Evolutionary conservation across 1,139 yeast species (phyloP), one percentile per base, ranked within the genome.

Genomic region (Entelexis paramagnoliae): DNA sequence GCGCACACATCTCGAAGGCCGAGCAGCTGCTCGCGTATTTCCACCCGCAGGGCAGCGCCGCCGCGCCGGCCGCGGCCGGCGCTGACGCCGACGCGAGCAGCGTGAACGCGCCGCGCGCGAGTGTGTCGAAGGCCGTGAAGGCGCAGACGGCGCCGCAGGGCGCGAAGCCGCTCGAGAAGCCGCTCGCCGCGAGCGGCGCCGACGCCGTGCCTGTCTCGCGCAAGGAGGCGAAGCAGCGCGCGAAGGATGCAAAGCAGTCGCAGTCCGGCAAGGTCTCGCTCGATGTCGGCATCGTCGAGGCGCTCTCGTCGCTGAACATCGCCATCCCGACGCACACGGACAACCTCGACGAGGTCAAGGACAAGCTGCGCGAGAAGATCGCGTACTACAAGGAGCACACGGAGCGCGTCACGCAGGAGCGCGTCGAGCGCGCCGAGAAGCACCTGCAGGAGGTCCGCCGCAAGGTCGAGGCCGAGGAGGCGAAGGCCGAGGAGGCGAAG

Each of bases 291-390:
- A 76, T 87, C 59, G 81, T 91, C 64, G 81, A 83, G 59, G 78
- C 85, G 55, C 78, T 93, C 62, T 76, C 87, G 58, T 82, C 83
- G 63, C 78, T 89, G 67, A 80, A 81, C 58, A 78, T 91, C 59
- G 75, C 85, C 51, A 79, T 89, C 61, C 99, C 99, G 65, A 74
- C 82, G 57, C 77, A 81, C 63, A 73, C 78, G 61, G 93, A 82
- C 28, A 94, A 85, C 52, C 81, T 84, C 59, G 75, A 83, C 46
- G 70, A 70, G 50, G 79, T 94, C 58, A 68, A 85, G 62, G 79
- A 74, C 55, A 74, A 79, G 62, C 78, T 91, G 70, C 80, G 81
- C 74, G 78, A 76, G 63, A 88, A 93, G 68, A 78, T 86, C 66
- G 73, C 72, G 51, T 81, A 80, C 60, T 84, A 78, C 70, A 74